These are phyloP conservation scores for Neurospora hispaniola DNA, from an alignment of 495 filamentous ascomycete species.

Conservation along the genomic window DNA sequence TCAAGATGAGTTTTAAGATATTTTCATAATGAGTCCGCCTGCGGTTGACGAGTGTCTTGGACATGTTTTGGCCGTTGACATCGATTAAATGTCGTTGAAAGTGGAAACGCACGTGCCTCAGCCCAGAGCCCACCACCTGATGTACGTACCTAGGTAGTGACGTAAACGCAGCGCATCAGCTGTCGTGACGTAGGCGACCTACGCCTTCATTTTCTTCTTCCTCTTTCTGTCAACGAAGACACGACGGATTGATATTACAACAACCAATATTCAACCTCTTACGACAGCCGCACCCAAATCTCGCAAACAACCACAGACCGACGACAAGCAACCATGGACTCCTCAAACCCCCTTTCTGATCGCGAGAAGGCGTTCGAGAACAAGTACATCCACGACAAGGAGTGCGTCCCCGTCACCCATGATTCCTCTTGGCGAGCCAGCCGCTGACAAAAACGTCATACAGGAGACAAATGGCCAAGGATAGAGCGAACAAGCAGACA, in stretches of 20 bases:
- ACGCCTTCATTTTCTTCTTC: background rate
- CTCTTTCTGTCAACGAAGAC: background rate
- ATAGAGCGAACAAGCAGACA: constrained; percentile 8
- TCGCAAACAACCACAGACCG: background rate
- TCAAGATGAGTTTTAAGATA: too few species aligned
- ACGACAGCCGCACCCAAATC: background rate
- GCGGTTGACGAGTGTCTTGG: background rate
- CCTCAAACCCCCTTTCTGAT: constrained; percentile 18
- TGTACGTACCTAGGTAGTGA: background rate
- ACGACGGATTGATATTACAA: background rate
- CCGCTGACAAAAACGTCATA: background rate
- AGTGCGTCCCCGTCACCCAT: constrained; percentile 6
- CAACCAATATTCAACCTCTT: background rate
- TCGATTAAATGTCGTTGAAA: background rate
- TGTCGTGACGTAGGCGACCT: background rate
- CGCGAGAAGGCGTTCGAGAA: constrained; percentile 25
- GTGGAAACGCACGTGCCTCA: background rate
- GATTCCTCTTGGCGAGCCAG: background rate
- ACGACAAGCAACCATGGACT: constrained; percentile 9
- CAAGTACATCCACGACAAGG: constrained; percentile 23
- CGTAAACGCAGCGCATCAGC: background rate
- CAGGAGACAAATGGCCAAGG: constrained; percentile 17
- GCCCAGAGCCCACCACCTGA: background rate
- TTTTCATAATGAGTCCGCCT: too few species aligned
- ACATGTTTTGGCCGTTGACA: background rate